Evolutionary conservation across 768 basidiomycete genomes (phyloP).

Genomic region (Termitomyces eurrhizus): DNA sequence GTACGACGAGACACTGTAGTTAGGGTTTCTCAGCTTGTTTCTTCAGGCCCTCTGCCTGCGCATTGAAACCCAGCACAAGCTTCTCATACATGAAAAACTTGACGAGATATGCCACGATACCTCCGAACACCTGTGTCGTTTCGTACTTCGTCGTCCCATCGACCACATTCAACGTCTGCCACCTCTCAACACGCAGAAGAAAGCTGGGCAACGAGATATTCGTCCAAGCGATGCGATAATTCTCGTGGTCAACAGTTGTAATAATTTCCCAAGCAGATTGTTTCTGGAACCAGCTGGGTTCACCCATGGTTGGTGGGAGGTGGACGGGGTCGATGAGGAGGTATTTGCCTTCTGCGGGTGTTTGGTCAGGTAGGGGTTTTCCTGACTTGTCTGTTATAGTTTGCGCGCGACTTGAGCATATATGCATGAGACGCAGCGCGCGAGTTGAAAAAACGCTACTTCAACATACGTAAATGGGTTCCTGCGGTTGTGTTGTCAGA

Average conservation of each 20-base stretch:
- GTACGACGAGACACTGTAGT: background rate
- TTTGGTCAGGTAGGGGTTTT: conserved; percentile 42
- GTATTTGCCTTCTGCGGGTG: conserved; percentile 42
- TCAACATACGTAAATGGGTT: conserved; percentile 60
- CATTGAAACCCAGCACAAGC: conserved; percentile 42
- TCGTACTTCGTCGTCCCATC: conserved; percentile 61
- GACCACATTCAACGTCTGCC: conserved; percentile 55
- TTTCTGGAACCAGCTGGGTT: conserved; percentile 33
- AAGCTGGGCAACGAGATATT: conserved; percentile 36
- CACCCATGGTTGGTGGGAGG: conserved; percentile 56
- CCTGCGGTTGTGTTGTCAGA: conserved; percentile 31
- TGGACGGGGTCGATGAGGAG: conserved; percentile 48
- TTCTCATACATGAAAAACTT: conserved; percentile 38
- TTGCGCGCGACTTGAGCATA: conserved; percentile 42
- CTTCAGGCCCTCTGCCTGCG: conserved; percentile 58
- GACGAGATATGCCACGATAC: conserved; percentile 51
- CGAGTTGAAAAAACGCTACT: background rate
- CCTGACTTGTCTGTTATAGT: conserved; percentile 36
- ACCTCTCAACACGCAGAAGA: conserved; percentile 53
- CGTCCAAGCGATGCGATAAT: conserved; percentile 57
- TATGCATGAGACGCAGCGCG: conserved; percentile 1
- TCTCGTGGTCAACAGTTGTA: conserved; percentile 46
- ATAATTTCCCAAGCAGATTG: conserved; percentile 42
- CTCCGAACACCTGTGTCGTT: conserved; percentile 56
- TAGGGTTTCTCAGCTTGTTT: conserved; percentile 36